Percentiles rank a stretch among this genome's conserved stretches.
Evolutionary conservation across 768 basidiomycete genomes (phyloP).

Genomic region (Tephrocybe sp.): DNA sequence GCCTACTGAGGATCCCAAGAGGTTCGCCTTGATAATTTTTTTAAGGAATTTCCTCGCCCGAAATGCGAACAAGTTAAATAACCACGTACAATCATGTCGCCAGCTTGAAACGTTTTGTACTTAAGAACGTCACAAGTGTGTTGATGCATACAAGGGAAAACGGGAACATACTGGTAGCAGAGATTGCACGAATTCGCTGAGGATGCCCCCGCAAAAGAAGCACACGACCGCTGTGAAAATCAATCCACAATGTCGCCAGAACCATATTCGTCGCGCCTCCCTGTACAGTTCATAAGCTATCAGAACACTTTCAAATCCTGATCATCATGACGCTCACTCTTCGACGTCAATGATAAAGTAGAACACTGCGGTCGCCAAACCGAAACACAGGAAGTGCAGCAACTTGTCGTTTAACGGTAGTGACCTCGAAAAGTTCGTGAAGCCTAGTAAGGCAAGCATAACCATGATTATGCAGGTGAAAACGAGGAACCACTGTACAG

Average conservation of each 20-base stretch:
- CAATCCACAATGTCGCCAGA: constrained; percentile 74
- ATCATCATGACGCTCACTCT: constrained; percentile 54
- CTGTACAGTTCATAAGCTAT: constrained; percentile 35
- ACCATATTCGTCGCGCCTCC: constrained; percentile 80
- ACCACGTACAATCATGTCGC: constrained; percentile 66
- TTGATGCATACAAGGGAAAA: background rate
- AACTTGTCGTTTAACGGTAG: constrained; percentile 80
- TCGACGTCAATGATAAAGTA: constrained; percentile 89
- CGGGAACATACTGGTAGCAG: constrained; percentile 60
- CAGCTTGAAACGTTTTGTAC: constrained; percentile 73
- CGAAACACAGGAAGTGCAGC: constrained; percentile 77
- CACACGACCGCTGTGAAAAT: constrained; percentile 71
- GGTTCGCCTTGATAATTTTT: constrained; percentile 59
- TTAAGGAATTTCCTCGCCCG: background rate
- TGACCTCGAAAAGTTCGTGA: constrained; percentile 66
- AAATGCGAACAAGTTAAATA: constrained; percentile 9
- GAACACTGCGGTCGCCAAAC: constrained; percentile 74
- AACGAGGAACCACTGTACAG: constrained; percentile 75
- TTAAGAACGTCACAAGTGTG: constrained; percentile 24
- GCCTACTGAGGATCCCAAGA: constrained; percentile 71
- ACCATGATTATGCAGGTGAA: constrained; percentile 71
- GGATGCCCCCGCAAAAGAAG: constrained; percentile 76
- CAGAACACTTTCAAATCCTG: background rate
- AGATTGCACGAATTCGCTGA: constrained; percentile 83
- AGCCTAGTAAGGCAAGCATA: constrained; percentile 70